Evolutionary conservation across 2,329 filamentous ascomycete species (phyloP).

Genomic region (Cladosporium phlei): DNA sequence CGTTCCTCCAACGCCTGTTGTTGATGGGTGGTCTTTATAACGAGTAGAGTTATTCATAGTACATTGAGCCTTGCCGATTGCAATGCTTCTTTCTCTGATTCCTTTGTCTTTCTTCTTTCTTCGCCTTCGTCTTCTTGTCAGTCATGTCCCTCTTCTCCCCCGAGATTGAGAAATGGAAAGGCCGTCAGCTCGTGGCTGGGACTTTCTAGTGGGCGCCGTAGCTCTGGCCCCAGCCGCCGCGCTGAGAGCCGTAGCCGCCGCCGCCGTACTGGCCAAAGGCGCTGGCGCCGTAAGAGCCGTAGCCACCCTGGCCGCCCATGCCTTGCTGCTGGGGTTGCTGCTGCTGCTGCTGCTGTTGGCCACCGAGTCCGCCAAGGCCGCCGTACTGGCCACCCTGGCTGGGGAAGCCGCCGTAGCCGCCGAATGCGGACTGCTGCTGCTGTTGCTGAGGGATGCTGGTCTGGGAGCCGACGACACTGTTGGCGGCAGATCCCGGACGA

Average conservation of each 20-base stretch:
- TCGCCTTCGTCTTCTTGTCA: not conserved
- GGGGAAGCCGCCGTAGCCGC: conserved; percentile 53
- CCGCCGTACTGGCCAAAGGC: conserved; percentile 36
- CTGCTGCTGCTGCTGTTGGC: conserved; percentile 37
- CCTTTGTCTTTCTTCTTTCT: not conserved
- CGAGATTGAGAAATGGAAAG: not conserved
- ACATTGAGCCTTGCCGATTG: conserved; percentile 6
- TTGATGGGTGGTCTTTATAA: not conserved
- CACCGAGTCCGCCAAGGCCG: conserved; percentile 50
- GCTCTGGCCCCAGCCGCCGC: conserved; percentile 30
- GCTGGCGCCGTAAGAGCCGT: conserved; percentile 40
- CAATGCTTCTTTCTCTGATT: not conserved
- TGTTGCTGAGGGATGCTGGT: conserved; percentile 29
- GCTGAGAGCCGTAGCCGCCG: conserved; percentile 27
- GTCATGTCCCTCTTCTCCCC: not conserved
- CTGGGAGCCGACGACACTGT: conserved; percentile 49
- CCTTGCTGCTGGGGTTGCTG: conserved; percentile 28
- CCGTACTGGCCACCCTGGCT: conserved; percentile 44
- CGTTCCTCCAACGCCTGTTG: conserved; percentile 2
- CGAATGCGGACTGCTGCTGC: conserved; percentile 55
- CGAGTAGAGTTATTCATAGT: conserved; percentile 11
- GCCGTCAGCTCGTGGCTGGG: not conserved
- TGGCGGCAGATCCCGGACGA: conserved; percentile 59
- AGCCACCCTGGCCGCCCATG: conserved; percentile 39
- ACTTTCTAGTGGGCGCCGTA: conserved; percentile 24